Percentiles rank a stretch among this genome's conserved stretches.
Evolutionary conservation across 2,329 filamentous ascomycete species (phyloP).

Genomic region (Penicillium sp.): DNA sequence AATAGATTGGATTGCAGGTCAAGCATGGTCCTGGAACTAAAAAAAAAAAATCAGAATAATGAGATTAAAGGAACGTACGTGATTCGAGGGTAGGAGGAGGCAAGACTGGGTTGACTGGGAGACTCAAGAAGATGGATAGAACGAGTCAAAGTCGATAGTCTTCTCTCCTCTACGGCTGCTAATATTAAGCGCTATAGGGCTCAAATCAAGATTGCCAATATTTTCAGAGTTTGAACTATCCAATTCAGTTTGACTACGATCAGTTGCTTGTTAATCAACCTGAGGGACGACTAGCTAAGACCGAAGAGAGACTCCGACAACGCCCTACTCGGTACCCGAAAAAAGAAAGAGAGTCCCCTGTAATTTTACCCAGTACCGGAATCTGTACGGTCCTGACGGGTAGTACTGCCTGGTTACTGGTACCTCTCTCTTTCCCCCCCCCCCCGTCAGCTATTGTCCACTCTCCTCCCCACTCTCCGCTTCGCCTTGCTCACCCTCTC

Average conservation of each 20-base stretch:
- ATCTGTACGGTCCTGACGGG: background rate
- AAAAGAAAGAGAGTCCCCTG: slow-evolving; percentile 21
- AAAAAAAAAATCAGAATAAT: background rate
- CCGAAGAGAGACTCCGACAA: background rate
- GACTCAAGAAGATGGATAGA: background rate
- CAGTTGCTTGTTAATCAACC: background rate
- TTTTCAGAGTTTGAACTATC: background rate
- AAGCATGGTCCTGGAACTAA: background rate
- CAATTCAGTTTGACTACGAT: background rate
- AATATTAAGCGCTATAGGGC: background rate
- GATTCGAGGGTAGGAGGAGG: background rate
- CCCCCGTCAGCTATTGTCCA: slow-evolving; percentile 25
- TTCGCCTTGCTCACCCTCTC: slow-evolving; percentile 28
- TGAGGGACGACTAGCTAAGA: background rate
- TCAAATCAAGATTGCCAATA: background rate
- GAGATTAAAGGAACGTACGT: background rate
- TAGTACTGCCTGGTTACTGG: background rate
- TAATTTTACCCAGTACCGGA: slow-evolving; percentile 23
- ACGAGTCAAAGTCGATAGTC: background rate
- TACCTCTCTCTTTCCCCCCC: background rate
- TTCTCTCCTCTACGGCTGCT: background rate
- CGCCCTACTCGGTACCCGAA: slow-evolving; percentile 2
- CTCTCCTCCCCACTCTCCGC: slow-evolving; percentile 30
- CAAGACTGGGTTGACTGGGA: background rate
- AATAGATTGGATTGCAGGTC: slow-evolving; percentile 3